Base-by-base conservation (phyloP, 2,329 filamentous ascomycete species). In the Verticillium nonalfalfae region DNA sequence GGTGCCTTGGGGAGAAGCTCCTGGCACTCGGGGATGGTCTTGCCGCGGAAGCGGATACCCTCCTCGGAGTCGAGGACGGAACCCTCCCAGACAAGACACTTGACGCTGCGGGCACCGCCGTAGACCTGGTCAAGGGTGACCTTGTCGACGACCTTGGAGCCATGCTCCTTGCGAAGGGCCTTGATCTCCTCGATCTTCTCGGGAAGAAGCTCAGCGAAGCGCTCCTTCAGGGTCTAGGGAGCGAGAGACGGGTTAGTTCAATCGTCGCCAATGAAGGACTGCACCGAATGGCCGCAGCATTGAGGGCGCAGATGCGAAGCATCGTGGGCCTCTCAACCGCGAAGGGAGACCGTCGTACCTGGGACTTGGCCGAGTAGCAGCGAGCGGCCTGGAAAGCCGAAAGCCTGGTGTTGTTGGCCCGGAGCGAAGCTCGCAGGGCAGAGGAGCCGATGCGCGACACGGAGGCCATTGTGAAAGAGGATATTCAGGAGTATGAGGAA, bases 81-180 rank as follows among this genome's bases (percentile, higher is more conserved):
- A 72, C 94, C 90, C 83, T 99, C 95, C 95, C 95, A 99, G 73
- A 99, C 95, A 65, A 99, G 89, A 71, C 89, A 90, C 88, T 98
- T 99, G 83, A 99, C 96, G 74, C 95, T 94, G 84, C 95, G 94
- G 75, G 95, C 95, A 88, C 95, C 95, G 78, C 95, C 95, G 79
- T 98, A 99, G 76, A 97, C 95, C 84, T 99, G 95, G 85, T 98
- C 95, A 69, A 99, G 91, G 65, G 95, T 99, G 77, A 99, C 92
- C 86, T 98, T 92, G 78, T 95, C 94, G 70, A 99, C 77, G 73
- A 98, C 91, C 84, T 94, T 98, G 85, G 85, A 91, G 77, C 95
- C 95, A 78, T 96, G 87, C 76, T 97, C 94, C 82, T 97, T 97
- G 79, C 92, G 88, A 74, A 99, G 89, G 79, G 92, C 88, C 91